Evolutionary conservation across 2,329 filamentous ascomycete species (phyloP).

Genomic region (Blastomyces percursus): DNA sequence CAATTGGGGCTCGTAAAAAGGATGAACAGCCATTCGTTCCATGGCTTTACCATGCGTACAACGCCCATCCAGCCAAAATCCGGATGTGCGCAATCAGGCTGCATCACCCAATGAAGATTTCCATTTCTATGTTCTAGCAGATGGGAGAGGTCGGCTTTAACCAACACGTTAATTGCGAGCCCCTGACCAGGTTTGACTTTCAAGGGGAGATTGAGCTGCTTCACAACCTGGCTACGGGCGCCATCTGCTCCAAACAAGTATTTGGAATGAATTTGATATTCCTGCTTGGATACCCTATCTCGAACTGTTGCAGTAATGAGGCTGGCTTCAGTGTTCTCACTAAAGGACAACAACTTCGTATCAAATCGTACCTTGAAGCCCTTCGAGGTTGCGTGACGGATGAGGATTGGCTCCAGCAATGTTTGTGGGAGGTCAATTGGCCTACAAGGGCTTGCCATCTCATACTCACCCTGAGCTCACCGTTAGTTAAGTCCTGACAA

Average conservation of each 20-base stretch:
- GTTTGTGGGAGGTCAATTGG: conserved; percentile 40
- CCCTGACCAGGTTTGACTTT: conserved; percentile 38
- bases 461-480: conserved; percentile 32
- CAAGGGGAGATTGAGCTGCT: conserved; percentile 39
- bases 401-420: conserved; percentile 39
- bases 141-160: conserved; percentile 42
- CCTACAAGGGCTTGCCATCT: conserved; percentile 33
- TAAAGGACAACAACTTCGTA: conserved; percentile 31
- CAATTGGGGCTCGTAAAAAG: conserved; percentile 34
- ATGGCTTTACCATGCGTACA: conserved; percentile 52
- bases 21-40: conserved; percentile 53
- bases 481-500: neutral
- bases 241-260: conserved; percentile 53
- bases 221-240: conserved; percentile 37
- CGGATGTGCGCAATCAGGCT: conserved; percentile 43
- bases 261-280: conserved; percentile 41
- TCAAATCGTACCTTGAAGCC: conserved; percentile 38
- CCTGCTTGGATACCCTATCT: conserved; percentile 27
- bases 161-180: conserved; percentile 41
- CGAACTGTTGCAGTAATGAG: conserved; percentile 24
- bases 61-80: conserved; percentile 42
- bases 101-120: conserved; percentile 51
- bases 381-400: conserved; percentile 29
- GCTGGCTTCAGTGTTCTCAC: conserved; percentile 16
- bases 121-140: conserved; percentile 42